phyloP scores from a whole-genome alignment of 768 basidiomycete genomes.

The Exidia glandulosa region DNA sequence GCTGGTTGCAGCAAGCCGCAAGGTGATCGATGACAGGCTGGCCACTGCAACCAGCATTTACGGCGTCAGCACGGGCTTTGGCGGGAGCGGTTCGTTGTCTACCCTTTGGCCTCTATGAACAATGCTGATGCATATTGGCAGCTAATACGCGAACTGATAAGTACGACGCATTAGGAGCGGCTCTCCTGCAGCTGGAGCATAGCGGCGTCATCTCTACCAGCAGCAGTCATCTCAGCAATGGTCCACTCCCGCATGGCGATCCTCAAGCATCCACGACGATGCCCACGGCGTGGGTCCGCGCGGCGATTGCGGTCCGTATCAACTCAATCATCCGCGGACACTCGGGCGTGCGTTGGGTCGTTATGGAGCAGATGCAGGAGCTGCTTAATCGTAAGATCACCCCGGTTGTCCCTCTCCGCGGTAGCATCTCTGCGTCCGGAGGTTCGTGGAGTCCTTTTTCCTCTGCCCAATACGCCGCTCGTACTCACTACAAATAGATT shows the following conservation, averaged over 20 bases:
- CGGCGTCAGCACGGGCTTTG: constrained; percentile 79
- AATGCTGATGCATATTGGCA: constrained; percentile 14
- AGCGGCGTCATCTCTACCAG: neutral
- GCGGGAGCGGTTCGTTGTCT: constrained; percentile 48
- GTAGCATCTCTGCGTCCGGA: constrained; percentile 16
- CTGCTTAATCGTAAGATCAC: constrained; percentile 14
- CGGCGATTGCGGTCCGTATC: constrained; percentile 15
- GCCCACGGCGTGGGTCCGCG: constrained; percentile 78
- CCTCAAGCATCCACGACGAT: constrained; percentile 37
- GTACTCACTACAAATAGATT: constrained; percentile 39
- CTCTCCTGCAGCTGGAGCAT: constrained; percentile 34
- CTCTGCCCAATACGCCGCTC: constrained; percentile 54
- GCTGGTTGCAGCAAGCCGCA: constrained; percentile 51
- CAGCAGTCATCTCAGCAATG: constrained; percentile 69
- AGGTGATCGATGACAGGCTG: constrained; percentile 57
- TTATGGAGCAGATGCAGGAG: constrained; percentile 13
- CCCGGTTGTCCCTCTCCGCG: constrained; percentile 18
- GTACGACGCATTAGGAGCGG: constrained; percentile 60
- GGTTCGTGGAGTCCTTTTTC: constrained; percentile 48
- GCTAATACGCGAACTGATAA: constrained; percentile 76
- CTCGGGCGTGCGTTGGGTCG: constrained; percentile 14
- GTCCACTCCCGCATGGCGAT: constrained; percentile 36
- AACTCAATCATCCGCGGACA: constrained; percentile 18
- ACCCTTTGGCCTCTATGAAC: constrained; percentile 4
- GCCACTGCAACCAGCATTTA: constrained; percentile 61